Percentiles rank a stretch among this genome's conserved stretches.
phyloP scores from a whole-genome alignment of 306 rosid genomes.

The Casuarina cunninghamiana region DNA sequence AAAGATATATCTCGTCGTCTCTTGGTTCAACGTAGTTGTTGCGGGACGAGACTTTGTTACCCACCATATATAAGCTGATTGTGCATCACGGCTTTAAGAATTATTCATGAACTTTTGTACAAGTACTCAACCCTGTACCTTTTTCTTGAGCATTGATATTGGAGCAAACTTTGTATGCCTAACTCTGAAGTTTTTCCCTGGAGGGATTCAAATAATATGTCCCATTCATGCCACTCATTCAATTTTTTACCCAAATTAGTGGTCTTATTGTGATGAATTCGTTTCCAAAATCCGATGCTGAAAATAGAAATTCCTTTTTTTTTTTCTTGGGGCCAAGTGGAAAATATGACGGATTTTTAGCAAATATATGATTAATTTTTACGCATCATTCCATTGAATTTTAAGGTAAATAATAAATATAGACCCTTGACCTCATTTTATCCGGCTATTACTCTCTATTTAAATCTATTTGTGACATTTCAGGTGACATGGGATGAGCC shows the following conservation, averaged over 20 bases:
- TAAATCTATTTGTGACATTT: conserved; percentile 10
- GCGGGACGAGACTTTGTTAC: background rate
- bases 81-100: background rate
- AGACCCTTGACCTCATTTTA: conserved; percentile 16
- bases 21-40: background rate
- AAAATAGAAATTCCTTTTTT: no score
- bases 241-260: background rate
- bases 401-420: background rate
- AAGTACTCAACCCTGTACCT: background rate
- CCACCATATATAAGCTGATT: background rate
- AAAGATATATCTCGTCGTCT: background rate
- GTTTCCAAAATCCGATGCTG: background rate
- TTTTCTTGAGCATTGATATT: background rate
- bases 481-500: conserved; percentile 99
- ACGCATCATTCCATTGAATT: background rate
- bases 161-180: background rate
- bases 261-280: background rate
- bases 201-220: background rate
- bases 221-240: background rate
- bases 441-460: background rate
- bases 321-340: background rate
- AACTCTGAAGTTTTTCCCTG: background rate
- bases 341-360: background rate
- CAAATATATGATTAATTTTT: background rate
- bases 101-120: background rate